phyloP scores from a whole-genome alignment of 2,329 filamentous ascomycete genomes.

The Xenoacremonium recifei region DNA sequence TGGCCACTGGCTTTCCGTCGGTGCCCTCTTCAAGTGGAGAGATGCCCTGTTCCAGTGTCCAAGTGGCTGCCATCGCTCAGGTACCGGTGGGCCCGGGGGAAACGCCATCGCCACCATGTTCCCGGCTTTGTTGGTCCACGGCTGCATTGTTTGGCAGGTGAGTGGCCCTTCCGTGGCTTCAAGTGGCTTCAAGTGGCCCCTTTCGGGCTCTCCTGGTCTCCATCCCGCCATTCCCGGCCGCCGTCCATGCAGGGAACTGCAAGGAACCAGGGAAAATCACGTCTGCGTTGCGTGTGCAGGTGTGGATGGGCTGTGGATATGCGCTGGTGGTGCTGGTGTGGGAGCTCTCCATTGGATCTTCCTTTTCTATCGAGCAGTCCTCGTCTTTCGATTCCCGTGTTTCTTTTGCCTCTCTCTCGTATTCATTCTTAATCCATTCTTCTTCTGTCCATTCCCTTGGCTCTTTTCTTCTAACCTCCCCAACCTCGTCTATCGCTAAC shows the following conservation, averaged over 20 bases:
- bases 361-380: neutral
- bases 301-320: neutral
- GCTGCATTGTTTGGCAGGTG: no score
- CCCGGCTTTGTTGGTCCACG: neutral
- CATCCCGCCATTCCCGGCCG: no score
- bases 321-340: neutral
- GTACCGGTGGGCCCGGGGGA: constrained; percentile 1
- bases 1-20: neutral
- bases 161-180: no score
- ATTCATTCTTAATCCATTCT: neutral
- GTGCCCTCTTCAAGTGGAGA: neutral
- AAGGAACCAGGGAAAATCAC: neutral
- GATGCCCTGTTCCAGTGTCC: no score
- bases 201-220: no score
- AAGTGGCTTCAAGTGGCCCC: no score
- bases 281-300: neutral
- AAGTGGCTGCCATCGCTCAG: neutral
- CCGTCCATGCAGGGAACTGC: no score
- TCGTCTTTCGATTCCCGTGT: neutral
- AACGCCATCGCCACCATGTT: neutral
- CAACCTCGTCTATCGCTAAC: neutral
- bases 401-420: neutral
- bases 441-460: neutral
- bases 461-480: neutral
- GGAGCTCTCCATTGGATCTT: neutral